Base-by-base conservation (phyloP, 495 filamentous ascomycete species). In the Cercophora scortea region DNA sequence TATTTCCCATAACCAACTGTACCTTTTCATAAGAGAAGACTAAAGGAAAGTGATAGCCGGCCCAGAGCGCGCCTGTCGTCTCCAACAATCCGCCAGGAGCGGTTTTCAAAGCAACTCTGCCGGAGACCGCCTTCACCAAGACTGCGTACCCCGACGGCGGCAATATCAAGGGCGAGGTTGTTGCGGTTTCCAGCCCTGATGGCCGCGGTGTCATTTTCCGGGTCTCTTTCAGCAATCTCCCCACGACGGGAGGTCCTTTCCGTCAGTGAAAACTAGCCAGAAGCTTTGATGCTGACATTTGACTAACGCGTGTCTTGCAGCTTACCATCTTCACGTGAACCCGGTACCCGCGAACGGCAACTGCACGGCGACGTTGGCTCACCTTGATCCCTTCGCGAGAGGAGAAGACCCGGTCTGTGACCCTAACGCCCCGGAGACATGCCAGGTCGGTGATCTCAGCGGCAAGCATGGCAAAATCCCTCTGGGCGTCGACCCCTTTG, bases 371-470 rank as follows among this genome's bases (percentile, higher is more conserved):
- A 85, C 89, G 9, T 65, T 80, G 15, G 81, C 71, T 0, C 90
- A 94, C 50, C 63, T 73, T 8, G 72, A 78, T 52, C 73, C 74
- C 54, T 71, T 61, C 55, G 67, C 74, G 43, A 82, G 86, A 52
- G 82, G 82, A 50, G 81, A 90, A 64, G 63, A 63, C 13, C 74
- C 83, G 39, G 56, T 77, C 8, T 96, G 90, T 69, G 74, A 92
- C 68, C 41, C 70, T 8, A 65, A 62, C 9, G 60, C 71, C 32
- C 86, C 87, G 8, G 60, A 80, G 54, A 86, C 82, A 0, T 96
- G 90, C 73, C 82, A 94, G 66, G 81, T 88, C 25, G 90, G 90
- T 54, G 90, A 96, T 68, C 69, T 95, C 47, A 77, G 80, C 56
- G 90, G 90, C 60, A 96, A 95, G 75, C 78, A 90, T 60, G 87